Evolutionary conservation across 805 yeast species (phyloP).

Genomic region (Zygoascus biomembranicola): DNA sequence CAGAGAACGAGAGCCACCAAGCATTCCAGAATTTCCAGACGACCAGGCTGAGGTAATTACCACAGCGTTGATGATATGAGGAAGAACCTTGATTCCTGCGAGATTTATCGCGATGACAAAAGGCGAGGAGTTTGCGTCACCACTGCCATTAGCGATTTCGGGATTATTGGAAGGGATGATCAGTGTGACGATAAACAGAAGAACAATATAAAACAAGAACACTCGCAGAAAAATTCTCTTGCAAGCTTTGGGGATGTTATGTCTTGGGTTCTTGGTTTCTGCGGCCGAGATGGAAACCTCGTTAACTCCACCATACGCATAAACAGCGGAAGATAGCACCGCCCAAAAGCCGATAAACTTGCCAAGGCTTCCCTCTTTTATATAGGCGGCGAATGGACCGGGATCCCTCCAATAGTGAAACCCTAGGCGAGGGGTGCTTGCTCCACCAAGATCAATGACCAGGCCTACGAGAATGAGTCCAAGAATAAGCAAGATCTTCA

Average conservation of each 20-base stretch:
- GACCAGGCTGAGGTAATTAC: conserved; percentile 71
- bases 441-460: conserved; percentile 66
- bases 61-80: conserved; percentile 70
- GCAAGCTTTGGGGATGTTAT: conserved; percentile 63
- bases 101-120: conserved; percentile 73
- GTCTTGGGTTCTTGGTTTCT: conserved; percentile 62
- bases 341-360: conserved; percentile 53
- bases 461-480: conserved; percentile 58
- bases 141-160: conserved; percentile 28
- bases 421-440: conserved; percentile 56
- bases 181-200: conserved; percentile 59
- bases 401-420: conserved; percentile 64
- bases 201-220: conserved; percentile 49
- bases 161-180: conserved; percentile 55
- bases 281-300: conserved; percentile 68
- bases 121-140: conserved; percentile 69
- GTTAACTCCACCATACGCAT: conserved; percentile 67
- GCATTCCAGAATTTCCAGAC: conserved; percentile 73
- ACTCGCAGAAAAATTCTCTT: conserved; percentile 64
- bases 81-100: conserved; percentile 57
- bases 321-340: conserved; percentile 58
- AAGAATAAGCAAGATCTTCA: conserved; percentile 56
- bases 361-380: conserved; percentile 33
- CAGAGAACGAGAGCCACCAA: conserved; percentile 66
- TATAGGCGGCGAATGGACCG: conserved; percentile 32